Evolutionary conservation across 2,329 filamentous ascomycete species (phyloP).

Genomic region (Dothiorella sarmentorum): DNA sequence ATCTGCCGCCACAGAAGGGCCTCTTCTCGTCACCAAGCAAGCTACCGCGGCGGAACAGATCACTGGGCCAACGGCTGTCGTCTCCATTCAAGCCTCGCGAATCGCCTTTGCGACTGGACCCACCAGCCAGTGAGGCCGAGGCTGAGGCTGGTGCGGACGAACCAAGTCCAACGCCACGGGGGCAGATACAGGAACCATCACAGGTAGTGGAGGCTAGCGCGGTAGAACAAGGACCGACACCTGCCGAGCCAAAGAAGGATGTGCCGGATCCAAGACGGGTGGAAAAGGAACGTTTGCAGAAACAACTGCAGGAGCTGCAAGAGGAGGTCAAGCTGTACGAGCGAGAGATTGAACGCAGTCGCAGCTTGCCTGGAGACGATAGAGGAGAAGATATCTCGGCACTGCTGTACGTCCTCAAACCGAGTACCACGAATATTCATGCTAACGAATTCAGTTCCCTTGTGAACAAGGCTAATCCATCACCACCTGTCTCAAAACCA

Average conservation of each 20-base stretch:
- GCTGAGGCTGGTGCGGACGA: neutral
- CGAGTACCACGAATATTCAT: neutral
- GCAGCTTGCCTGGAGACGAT: conserved; percentile 19
- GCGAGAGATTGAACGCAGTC: conserved; percentile 29
- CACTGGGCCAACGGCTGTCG: conserved; percentile 7
- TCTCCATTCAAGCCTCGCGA: conserved; percentile 15
- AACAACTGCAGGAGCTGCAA: conserved; percentile 32
- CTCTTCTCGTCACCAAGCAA: conserved; percentile 16
- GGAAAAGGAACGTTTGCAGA: conserved; percentile 30
- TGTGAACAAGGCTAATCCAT: conserved; percentile 17
- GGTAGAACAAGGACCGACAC: conserved; percentile 21
- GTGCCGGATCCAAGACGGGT: conserved; percentile 18
- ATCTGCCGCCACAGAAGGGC: neutral
- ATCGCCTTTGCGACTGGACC: neutral
- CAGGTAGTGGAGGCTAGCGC: neutral
- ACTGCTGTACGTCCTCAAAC: conserved; percentile 24
- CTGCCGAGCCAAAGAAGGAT: conserved; percentile 9
- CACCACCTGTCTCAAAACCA: conserved; percentile 17
- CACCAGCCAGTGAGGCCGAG: neutral
- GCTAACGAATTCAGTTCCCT: conserved; percentile 9
- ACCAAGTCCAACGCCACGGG: neutral
- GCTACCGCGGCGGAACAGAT: neutral
- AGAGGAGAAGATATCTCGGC: conserved; percentile 14
- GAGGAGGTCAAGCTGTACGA: conserved; percentile 30
- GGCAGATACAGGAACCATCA: neutral